phyloP scores from a whole-genome alignment of 441 rosid genomes.

The Pelargonium myrrhifolium region DNA sequence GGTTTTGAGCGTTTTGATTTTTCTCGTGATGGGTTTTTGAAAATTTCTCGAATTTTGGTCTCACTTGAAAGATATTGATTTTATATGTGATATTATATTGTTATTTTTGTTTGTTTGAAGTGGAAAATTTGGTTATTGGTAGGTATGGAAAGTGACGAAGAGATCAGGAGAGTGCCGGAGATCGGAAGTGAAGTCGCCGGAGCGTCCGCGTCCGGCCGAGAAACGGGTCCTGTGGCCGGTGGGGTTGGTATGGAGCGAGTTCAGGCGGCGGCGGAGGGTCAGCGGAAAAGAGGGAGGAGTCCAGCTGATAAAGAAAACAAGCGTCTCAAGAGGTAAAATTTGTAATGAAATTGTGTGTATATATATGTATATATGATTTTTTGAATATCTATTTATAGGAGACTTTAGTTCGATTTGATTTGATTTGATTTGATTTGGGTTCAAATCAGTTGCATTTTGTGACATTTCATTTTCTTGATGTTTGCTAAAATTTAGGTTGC shows the following conservation, averaged over 20 bases:
- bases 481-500: conserved; percentile 13
- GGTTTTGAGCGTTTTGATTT: conserved; percentile 13
- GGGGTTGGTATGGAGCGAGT: conserved; percentile 34
- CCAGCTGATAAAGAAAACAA: conserved; percentile 92
- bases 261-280: conserved; percentile 44
- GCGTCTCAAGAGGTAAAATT: conserved; percentile 64
- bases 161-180: conserved; percentile 91
- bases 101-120: neutral
- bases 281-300: conserved; percentile 71
- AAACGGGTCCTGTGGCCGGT: conserved; percentile 27
- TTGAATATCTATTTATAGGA: neutral
- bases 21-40: conserved; percentile 16
- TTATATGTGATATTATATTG: neutral
- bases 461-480: neutral
- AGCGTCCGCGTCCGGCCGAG: conserved; percentile 38
- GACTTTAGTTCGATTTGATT: no score
- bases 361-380: neutral
- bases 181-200: conserved; percentile 58
- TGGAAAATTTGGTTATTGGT: neutral
- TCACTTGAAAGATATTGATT: neutral
- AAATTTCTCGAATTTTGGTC: conserved; percentile 22
- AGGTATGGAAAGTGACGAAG: conserved; percentile 96
- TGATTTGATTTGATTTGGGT: neutral
- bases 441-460: neutral
- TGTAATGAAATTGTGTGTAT: neutral